Base-by-base conservation (phyloP, 2,329 filamentous ascomycete genomes). In the Erysiphe pulchra region DNA sequence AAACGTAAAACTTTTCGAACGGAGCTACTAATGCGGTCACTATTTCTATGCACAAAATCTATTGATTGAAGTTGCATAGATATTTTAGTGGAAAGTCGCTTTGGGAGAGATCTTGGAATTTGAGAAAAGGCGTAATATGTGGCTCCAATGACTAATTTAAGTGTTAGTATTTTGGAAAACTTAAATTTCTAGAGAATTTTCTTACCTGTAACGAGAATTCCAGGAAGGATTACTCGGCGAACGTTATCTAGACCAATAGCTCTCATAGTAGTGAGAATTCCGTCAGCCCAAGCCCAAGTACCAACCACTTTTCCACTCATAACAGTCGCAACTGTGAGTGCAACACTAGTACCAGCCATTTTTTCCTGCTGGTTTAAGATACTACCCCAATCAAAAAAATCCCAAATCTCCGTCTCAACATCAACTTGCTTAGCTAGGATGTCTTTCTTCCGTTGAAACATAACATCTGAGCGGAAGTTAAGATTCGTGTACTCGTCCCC, bases 351-450 rank as follows among this genome's bases (percentile, higher is more conserved):
- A 36, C 87, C 84, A 6, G 87, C 86, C 47, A 92, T 70, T 68
- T 95, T 98, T 62, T 98, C 90, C 59, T 95, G 87, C 46, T 77
- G 72, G 56, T 94, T 84, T 65, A 92, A 70, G 6, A 95, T 63
- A 11, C 75, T 80, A 16, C 75, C 70, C 60, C 85, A 69, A 60
- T 98, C 90, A 55, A 98, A 82, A 66, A 98, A 95, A 63, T 98
- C 90, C 71, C 71, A 80, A 0, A 93, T 54, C 57, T 98, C 86
- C 4, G 90, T 81, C 46, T 90, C 75, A 17, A 93, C 76, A 49
- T 94, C 76, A 14, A 95, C 77, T 57, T 92, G 78, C 51, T 84
- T 75, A 6, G 83, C 85, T 37, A 93, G 65, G 1, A 75, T 73
- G 59, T 98, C 83, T 48, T 77, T 73, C 56, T 80, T 80, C 50